Percentiles rank a stretch among this genome's conserved stretches.
These are phyloP conservation scores for Durusdinium trenchii DNA, from an alignment of 73 alveolate genomes.

Conservation along the genomic window DNA sequence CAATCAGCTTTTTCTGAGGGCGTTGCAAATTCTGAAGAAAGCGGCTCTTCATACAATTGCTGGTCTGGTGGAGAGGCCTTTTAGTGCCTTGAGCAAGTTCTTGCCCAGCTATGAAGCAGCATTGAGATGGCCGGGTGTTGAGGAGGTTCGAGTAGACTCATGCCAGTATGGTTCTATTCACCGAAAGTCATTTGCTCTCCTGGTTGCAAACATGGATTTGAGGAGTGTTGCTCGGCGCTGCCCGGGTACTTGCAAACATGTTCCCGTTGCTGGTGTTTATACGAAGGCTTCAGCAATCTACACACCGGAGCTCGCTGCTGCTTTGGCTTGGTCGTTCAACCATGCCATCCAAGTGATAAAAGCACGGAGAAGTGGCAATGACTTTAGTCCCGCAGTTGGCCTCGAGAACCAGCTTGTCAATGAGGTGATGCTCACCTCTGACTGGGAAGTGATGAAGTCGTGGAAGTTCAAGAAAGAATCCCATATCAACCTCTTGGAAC, in stretches of 20 bases:
- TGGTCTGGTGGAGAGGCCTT: not conserved
- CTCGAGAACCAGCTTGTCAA: not conserved
- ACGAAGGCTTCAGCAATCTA: not conserved
- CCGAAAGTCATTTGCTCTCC: not conserved
- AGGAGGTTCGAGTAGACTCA: not conserved
- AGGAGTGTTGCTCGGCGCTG: not conserved
- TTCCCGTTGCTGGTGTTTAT: not conserved
- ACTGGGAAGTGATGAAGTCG: not conserved
- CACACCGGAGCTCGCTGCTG: not conserved
- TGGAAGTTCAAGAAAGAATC: not conserved
- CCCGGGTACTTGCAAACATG: not conserved
- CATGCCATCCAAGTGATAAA: no score
- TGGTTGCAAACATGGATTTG: not conserved
- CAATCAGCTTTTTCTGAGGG: not conserved
- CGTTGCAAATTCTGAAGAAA: not conserved
- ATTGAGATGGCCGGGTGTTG: not conserved
- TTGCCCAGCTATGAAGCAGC: not conserved
- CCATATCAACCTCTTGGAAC: not conserved
- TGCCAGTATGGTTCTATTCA: not conserved
- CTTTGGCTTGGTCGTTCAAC: not conserved
- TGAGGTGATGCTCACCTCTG: not conserved
- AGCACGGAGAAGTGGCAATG: not conserved
- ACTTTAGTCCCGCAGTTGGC: not conserved
- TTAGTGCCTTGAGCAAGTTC: not conserved
- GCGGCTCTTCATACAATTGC: not conserved